Conservation (phyloP, 805 yeast genomes). For the Yamadazyma nakazawae region DNA sequence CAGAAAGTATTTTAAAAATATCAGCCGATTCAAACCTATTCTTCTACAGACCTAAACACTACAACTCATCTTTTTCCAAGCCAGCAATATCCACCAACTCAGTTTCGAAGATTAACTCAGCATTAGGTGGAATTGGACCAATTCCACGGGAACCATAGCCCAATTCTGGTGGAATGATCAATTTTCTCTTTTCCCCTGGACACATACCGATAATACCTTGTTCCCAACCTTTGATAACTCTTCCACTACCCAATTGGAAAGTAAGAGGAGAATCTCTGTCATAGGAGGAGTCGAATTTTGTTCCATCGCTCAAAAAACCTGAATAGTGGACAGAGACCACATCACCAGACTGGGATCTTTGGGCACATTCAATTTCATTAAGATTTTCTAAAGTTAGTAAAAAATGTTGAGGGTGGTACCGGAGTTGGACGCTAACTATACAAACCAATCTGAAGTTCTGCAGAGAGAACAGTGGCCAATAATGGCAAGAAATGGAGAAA, state of each 20-base stretch:
- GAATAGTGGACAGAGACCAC: constrained; percentile 71
- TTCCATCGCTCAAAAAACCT: constrained; percentile 66
- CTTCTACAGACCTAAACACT: neutral
- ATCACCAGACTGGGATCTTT: constrained; percentile 65
- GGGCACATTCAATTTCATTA: constrained; percentile 41
- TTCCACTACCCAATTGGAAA: constrained; percentile 73
- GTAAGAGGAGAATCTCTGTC: constrained; percentile 62
- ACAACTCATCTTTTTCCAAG: constrained; percentile 15
- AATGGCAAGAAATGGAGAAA: constrained; percentile 7
- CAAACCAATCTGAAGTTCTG: constrained; percentile 27
- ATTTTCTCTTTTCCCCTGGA: constrained; percentile 78
- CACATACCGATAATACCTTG: constrained; percentile 76
- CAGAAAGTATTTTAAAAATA: no score
- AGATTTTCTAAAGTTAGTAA: constrained; percentile 8
- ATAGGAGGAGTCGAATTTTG: constrained; percentile 72
- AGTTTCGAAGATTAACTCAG: constrained; percentile 65
- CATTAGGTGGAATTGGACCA: constrained; percentile 73
- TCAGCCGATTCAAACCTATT: neutral
- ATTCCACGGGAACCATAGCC: constrained; percentile 79
- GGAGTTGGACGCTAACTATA: neutral
- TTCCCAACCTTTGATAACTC: constrained; percentile 90
- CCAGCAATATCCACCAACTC: constrained; percentile 55
- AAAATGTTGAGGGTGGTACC: neutral
- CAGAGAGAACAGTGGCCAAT: constrained; percentile 7
- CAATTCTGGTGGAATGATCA: constrained; percentile 73